Evolutionary conservation across 2,329 filamentous ascomycete species (phyloP).

Genomic region (Calonectria fujianensis): DNA sequence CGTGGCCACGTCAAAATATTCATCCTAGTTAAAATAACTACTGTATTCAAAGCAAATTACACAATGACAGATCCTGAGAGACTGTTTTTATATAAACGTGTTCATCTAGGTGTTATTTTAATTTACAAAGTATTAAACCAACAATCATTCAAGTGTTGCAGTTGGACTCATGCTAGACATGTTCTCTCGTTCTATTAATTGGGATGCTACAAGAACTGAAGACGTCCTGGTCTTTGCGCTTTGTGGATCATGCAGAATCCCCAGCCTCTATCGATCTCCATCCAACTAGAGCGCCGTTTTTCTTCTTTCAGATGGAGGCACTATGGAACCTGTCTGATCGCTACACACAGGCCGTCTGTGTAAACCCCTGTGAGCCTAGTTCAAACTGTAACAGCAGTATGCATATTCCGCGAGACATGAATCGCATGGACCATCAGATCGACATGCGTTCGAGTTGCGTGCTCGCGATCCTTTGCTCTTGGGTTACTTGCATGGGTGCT

Average conservation of each 20-base stretch:
- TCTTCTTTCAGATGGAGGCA: neutral
- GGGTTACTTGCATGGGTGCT: neutral
- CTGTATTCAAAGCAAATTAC: no score
- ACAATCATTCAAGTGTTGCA: neutral
- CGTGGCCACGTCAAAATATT: no score
- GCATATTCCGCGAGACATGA: constrained; percentile 9
- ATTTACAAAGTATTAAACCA: neutral
- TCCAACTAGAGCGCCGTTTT: neutral
- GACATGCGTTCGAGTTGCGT: neutral
- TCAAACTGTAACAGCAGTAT: neutral
- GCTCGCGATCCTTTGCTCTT: neutral
- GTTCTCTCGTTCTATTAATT: neutral
- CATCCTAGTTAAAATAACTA: no score
- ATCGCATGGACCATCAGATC: constrained; percentile 9
- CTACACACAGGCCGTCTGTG: constrained; percentile 2
- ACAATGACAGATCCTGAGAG: no score
- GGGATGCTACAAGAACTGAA: neutral
- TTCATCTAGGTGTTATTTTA: no score
- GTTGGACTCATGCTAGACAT: neutral
- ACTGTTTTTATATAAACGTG: no score
- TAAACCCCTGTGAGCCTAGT: neutral
- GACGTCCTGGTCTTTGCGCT: neutral
- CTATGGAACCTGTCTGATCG: constrained; percentile 1
- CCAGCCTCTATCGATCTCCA: neutral
- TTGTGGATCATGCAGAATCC: neutral